Percentiles rank a stretch among this genome's conserved stretches.
These are phyloP conservation scores for Komagataea norvegica DNA, from an alignment of 1,139 yeast genomes.

Conservation along the genomic window DNA sequence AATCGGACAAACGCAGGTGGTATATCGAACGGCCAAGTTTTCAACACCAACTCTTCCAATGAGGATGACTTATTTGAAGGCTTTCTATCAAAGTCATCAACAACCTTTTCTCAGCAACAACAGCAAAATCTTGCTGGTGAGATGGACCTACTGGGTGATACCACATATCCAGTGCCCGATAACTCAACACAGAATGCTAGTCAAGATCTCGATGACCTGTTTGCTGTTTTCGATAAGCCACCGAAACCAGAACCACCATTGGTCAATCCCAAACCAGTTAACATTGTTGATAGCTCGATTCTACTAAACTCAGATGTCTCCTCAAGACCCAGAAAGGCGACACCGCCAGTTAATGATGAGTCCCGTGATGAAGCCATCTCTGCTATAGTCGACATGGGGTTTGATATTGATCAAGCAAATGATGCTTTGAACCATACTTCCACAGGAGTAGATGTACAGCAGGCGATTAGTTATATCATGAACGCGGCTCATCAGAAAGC, in stretches of 20 bases:
- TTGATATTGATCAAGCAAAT: conserved; percentile 55
- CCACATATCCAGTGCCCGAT: conserved; percentile 2
- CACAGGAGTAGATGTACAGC: conserved; percentile 56
- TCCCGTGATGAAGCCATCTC: conserved; percentile 55
- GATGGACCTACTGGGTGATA: conserved; percentile 26
- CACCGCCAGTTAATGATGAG: conserved; percentile 14
- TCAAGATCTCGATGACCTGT: conserved; percentile 27
- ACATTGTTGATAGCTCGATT: conserved; percentile 1
- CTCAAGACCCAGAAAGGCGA: not conserved
- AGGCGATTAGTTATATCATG: conserved; percentile 69
- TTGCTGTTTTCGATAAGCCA: conserved; percentile 28
- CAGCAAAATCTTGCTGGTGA: conserved; percentile 1
- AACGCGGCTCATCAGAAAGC: conserved; percentile 44
- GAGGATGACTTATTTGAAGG: conserved; percentile 23
- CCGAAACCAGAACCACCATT: conserved; percentile 3
- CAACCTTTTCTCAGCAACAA: not conserved
- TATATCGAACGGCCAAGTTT: not conserved
- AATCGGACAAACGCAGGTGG: conserved; percentile 4
- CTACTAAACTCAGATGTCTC: not conserved
- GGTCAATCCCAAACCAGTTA: conserved; percentile 6
- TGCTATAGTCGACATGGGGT: conserved; percentile 77
- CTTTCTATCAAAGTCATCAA: conserved; percentile 8
- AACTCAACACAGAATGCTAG: conserved; percentile 1
- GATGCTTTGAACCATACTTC: conserved; percentile 51
- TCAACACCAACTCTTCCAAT: too few relatives aligned